These are phyloP conservation scores for Nidularia sp. DNA, from an alignment of 768 basidiomycete species.

Conservation along the genomic window DNA sequence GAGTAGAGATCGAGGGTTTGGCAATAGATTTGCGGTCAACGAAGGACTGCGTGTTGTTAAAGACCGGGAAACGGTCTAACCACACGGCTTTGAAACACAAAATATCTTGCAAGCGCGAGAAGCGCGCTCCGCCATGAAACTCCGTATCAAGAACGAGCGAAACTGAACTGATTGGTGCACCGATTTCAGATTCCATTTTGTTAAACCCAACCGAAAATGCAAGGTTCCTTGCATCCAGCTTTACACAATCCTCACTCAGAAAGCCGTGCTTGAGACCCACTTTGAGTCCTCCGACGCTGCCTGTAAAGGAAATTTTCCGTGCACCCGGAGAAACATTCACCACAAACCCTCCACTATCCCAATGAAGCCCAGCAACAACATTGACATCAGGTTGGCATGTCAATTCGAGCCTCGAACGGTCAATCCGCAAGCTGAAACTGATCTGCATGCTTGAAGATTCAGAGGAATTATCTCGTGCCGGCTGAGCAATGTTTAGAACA, in stretches of 20 bases:
- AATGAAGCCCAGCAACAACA: conserved; percentile 83
- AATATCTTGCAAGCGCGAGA: conserved; percentile 87
- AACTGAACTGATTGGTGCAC: conserved; percentile 44
- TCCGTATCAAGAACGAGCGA: conserved; percentile 84
- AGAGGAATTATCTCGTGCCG: conserved; percentile 10
- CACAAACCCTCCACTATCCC: conserved; percentile 94
- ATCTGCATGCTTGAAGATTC: conserved; percentile 57
- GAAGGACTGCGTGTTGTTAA: conserved; percentile 38
- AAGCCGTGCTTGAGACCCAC: conserved; percentile 82
- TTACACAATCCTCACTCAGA: conserved; percentile 78
- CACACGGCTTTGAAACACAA: conserved; percentile 95
- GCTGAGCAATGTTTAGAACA: conserved; percentile 6
- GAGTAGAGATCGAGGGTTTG: conserved; percentile 10
- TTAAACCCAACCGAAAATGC: conserved; percentile 70
- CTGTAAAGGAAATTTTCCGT: conserved; percentile 69
- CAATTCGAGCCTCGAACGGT: conserved; percentile 80
- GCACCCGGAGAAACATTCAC: conserved; percentile 73
- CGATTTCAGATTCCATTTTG: conserved; percentile 36
- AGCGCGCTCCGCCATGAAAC: conserved; percentile 71
- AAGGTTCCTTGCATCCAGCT: conserved; percentile 78
- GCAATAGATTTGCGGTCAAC: conserved; percentile 16
- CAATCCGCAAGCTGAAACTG: conserved; percentile 86
- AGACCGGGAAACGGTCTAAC: conserved; percentile 81
- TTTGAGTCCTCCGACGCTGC: conserved; percentile 77
- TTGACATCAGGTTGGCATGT: conserved; percentile 91